Percentiles rank a stretch among this genome's conserved stretches.
phyloP scores from a whole-genome alignment of 2,329 filamentous ascomycete species.

The Diaporthe sp. region DNA sequence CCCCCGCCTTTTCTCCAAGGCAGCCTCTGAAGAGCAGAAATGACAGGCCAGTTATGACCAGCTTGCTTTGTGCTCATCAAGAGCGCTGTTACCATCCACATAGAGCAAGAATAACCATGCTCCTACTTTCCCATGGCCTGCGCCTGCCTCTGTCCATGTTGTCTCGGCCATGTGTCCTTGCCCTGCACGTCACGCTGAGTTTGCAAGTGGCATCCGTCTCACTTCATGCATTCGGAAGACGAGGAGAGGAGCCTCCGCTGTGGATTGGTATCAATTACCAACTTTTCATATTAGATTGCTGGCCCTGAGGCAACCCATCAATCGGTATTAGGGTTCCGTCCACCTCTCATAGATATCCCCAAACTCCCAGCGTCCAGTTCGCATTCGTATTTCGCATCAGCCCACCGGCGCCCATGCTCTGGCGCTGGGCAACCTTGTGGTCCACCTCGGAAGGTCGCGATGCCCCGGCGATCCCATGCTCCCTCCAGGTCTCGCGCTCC shows the following conservation, averaged over 20 bases:
- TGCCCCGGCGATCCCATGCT: conserved; percentile 74
- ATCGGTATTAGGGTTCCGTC: background rate
- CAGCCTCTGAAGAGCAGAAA: background rate
- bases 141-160: background rate
- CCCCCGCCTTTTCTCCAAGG: background rate
- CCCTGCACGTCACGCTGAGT: background rate
- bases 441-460: conserved; percentile 71
- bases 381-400: conserved; percentile 58
- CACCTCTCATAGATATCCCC: conserved; percentile 56
- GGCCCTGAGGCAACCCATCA: background rate
- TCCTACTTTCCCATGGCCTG: background rate
- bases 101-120: background rate
- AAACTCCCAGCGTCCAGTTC: conserved; percentile 73
- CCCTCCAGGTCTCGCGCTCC: conserved; percentile 78
- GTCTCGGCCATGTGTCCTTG: background rate
- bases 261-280: background rate
- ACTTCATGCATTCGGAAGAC: background rate
- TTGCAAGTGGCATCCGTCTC: background rate
- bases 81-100: background rate
- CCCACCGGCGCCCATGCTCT: conserved; percentile 72
- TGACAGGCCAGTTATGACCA: background rate
- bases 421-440: conserved; percentile 68
- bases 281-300: background rate
- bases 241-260: background rate
- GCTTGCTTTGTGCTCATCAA: background rate